Conservation (phyloP, 192 early-diverging fungal species). For the Gaertneriomyces sp. region DNA sequence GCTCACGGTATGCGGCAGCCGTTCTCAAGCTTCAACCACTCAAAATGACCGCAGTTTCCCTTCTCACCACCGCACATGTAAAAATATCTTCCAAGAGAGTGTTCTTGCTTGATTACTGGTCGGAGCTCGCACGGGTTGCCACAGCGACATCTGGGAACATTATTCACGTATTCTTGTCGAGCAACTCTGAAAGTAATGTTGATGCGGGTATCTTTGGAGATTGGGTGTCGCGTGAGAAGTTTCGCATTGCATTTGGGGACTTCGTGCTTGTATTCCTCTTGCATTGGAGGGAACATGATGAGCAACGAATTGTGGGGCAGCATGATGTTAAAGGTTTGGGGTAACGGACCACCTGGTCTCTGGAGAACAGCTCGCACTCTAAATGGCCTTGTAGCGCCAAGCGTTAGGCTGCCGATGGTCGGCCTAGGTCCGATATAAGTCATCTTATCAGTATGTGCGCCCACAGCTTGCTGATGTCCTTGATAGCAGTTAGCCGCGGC, state of each 20-base stretch:
- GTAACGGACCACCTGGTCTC: constrained; percentile 3
- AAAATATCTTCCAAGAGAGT: constrained; percentile 24
- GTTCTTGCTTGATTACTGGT: constrained; percentile 34
- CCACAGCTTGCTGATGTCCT: constrained; percentile 34
- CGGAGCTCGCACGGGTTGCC: constrained; percentile 35
- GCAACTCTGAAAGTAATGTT: constrained; percentile 50
- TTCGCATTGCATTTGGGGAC: constrained; percentile 30
- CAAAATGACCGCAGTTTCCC: constrained; percentile 34
- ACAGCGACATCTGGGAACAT: constrained; percentile 42
- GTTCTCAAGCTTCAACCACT: constrained; percentile 28
- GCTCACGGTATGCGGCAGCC: no score
- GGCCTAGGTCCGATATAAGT: constrained; percentile 48
- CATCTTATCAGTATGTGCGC: constrained; percentile 42
- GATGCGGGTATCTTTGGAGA: constrained; percentile 37
- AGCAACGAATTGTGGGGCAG: constrained; percentile 48
- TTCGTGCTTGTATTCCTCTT: constrained; percentile 48
- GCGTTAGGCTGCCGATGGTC: constrained; percentile 43
- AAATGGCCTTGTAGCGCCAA: constrained; percentile 46
- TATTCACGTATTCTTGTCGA: constrained; percentile 27
- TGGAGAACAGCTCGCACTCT: constrained; percentile 26
- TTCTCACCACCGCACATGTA: constrained; percentile 28
- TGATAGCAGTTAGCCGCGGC: constrained; percentile 42
- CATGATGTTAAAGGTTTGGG: constrained; percentile 38
- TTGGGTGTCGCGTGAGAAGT: constrained; percentile 28
- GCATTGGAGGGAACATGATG: constrained; percentile 52